Evolutionary conservation across 2,329 filamentous ascomycete species (phyloP).

Genomic region (Penicillium oxalicum): DNA sequence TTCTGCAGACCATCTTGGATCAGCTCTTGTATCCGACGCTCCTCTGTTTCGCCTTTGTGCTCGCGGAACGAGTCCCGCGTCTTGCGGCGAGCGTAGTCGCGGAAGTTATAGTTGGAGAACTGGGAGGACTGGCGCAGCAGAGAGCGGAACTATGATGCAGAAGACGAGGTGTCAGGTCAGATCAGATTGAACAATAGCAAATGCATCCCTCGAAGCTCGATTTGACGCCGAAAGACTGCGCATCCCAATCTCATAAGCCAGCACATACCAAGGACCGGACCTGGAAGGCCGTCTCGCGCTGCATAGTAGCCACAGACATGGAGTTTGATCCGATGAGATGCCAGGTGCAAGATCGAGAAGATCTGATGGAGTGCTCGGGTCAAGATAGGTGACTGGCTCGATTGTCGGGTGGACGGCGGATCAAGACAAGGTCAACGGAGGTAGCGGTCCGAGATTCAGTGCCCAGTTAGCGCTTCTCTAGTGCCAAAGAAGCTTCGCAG

Average conservation of each 20-base stretch:
- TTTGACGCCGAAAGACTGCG: neutral
- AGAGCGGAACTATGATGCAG: constrained; percentile 68
- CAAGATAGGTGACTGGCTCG: neutral
- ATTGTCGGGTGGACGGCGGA: constrained; percentile 1
- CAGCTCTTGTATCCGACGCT: constrained; percentile 74
- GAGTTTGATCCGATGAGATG: constrained; percentile 6
- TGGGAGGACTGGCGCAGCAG: constrained; percentile 78
- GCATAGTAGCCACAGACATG: constrained; percentile 42
- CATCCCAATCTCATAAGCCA: neutral
- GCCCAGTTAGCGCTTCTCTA: neutral
- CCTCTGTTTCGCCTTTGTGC: constrained; percentile 65
- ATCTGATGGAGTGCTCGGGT: neutral
- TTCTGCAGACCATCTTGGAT: constrained; percentile 84
- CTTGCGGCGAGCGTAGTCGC: constrained; percentile 88
- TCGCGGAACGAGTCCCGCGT: constrained; percentile 88
- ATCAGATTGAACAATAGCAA: neutral
- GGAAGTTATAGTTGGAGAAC: constrained; percentile 94
- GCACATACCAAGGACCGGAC: constrained; percentile 42
- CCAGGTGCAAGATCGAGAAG: constrained; percentile 5
- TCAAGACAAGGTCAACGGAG: constrained; percentile 6
- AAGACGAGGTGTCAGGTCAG: neutral
- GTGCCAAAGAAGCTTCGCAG: too few relatives aligned
- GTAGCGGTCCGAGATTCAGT: constrained; percentile 13
- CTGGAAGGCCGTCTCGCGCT: constrained; percentile 42
- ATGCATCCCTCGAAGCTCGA: neutral